Base-by-base conservation (phyloP, 345 rosid species). In the Schrenkiella parvula region DNA sequence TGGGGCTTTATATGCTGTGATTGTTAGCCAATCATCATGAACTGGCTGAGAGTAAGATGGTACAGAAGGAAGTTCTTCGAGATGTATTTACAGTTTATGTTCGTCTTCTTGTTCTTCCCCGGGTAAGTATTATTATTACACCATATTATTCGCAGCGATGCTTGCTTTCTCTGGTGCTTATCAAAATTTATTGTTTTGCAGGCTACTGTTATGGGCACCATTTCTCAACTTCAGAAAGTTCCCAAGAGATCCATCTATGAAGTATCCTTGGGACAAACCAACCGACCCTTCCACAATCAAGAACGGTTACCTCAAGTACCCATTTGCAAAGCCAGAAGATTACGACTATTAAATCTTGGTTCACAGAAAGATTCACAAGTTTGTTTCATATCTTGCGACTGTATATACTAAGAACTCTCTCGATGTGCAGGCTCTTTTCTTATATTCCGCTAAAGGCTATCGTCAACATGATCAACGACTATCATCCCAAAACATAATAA, bases 1-100 rank as follows among this genome's bases (percentile, higher is more conserved):
- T 63, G 55, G n/a, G 10, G 5, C 6, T 9, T 21, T 2, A 23
- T 37, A 46, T 25, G 18, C 58, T 53, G 10, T 48, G 72, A 14
- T 57, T 77, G 41, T 47, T 81, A 93, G 96, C 98, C 96, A 50
- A 84, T 93, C 78, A 86, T 91, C 72, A 84, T 91, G 96, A 90
- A 91, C 82, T 90, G 96, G 96, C 81, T 89, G 6, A 80, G 98
- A 80, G 61, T 83, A 70, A 89, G 95, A 72, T 84, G 89, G 96
- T 93, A 93, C 81, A 87, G 78, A 71, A 87, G 97, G 74, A 90
- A 89, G 29, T 82, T 87, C 11, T 37, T 90, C 43, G 93, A 93
- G 75, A 93, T 85, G 97, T 89, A 87, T 65, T 42, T 90, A 29
- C 97, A 93, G 79, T 90, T 93, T 85, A 90, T 90, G 97, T 88